phyloP scores from a whole-genome alignment of 148 eudicot species.

The Talinum fruticosum region DNA sequence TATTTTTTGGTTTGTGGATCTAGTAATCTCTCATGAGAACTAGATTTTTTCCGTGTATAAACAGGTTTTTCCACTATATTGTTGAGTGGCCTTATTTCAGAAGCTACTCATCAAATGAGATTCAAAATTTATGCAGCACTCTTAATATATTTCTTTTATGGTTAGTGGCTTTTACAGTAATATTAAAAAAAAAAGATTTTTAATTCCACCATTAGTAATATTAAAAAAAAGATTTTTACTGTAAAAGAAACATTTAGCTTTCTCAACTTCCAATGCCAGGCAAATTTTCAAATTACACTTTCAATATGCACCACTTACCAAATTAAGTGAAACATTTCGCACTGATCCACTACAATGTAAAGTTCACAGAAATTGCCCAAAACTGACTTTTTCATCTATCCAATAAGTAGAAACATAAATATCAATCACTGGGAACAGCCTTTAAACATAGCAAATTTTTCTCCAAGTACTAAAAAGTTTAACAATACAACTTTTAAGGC shows the following conservation, averaged over 20 bases:
- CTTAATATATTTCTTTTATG: not conserved
- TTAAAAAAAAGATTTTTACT: not conserved
- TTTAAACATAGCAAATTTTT: slow-evolving; percentile 9
- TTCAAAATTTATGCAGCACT: not conserved
- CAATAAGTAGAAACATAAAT: too few species aligned
- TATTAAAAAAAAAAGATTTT: not conserved
- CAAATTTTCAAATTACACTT: not conserved
- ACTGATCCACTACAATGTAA: not conserved
- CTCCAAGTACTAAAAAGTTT: not conserved
- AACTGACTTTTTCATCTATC: too few species aligned
- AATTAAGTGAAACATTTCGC: too few species aligned
- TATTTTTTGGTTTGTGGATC: not conserved
- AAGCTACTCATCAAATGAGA: not conserved
- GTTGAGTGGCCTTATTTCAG: not conserved
- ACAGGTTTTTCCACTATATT: not conserved
- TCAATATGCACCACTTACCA: not conserved
- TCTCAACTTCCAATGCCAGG: not conserved
- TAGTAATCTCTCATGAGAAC: slow-evolving; percentile 2
- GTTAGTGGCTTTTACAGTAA: not conserved
- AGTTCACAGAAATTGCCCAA: too few species aligned
- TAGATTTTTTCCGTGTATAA: not conserved
- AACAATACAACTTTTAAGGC: not conserved
- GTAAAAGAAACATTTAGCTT: not conserved
- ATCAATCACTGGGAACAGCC: not conserved
- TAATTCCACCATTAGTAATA: not conserved